Conservation (phyloP, 1,284 basidiomycete genomes). For the Phlebopus sp. region DNA sequence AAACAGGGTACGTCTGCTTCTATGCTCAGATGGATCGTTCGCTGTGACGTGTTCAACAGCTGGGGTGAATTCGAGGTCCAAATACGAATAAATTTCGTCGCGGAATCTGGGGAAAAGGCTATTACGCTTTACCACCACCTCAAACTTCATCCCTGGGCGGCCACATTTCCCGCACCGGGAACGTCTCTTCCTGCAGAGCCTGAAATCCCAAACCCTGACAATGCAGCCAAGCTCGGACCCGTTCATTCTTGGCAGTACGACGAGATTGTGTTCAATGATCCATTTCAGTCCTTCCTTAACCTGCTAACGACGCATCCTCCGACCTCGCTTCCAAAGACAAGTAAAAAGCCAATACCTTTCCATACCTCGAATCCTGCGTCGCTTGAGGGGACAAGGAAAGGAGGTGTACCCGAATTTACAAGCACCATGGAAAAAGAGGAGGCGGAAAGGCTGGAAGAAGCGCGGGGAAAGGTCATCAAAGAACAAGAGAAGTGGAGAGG, state of each 20-base stretch:
- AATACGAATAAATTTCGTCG: constrained; percentile 91
- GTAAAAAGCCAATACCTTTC: constrained; percentile 66
- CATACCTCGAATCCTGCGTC: constrained; percentile 62
- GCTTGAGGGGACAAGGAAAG: constrained; percentile 58
- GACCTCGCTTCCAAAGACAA: constrained; percentile 71
- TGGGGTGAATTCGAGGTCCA: constrained; percentile 99
- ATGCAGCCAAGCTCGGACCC: constrained; percentile 61
- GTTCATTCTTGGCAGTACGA: constrained; percentile 99
- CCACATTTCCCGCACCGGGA: constrained; percentile 29
- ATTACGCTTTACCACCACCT: constrained; percentile 88
- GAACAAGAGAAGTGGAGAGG: constrained; percentile 62
- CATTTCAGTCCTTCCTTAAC: constrained; percentile 85
- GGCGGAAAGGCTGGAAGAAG: constrained; percentile 75
- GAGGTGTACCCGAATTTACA: constrained; percentile 78
- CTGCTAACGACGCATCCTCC: constrained; percentile 82
- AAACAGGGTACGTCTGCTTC: constrained; percentile 71
- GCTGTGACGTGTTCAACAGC: constrained; percentile 38
- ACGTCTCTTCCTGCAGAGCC: constrained; percentile 42
- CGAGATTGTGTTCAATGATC: constrained; percentile 96
- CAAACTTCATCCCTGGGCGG: constrained; percentile 93
- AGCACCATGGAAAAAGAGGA: constrained; percentile 85
- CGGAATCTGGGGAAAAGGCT: constrained; percentile 91
- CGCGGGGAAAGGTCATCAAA: constrained; percentile 62
- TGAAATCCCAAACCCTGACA: constrained; percentile 61
- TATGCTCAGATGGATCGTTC: not conserved